Percentiles rank a stretch among this genome's conserved stretches.
phyloP scores from a whole-genome alignment of 768 basidiomycete species.

The Amanita pallidorosea region DNA sequence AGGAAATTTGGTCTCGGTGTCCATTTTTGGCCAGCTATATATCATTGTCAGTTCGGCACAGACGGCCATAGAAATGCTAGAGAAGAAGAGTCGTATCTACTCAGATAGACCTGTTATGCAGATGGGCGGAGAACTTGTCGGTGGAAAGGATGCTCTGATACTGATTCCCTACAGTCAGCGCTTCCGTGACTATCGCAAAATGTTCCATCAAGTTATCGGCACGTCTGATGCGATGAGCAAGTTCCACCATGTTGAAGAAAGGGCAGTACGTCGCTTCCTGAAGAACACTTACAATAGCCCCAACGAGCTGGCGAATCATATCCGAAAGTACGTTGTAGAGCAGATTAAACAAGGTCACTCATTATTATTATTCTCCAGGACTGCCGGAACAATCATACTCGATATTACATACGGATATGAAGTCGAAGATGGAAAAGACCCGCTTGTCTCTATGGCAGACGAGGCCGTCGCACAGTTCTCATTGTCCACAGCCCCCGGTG shows the following conservation, averaged over 20 bases:
- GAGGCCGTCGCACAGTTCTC: conserved; percentile 14
- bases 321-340: conserved; percentile 21
- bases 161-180: conserved; percentile 27
- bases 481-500: conserved; percentile 15
- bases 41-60: conserved; percentile 32
- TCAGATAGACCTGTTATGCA: conserved; percentile 41
- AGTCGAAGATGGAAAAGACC: conserved; percentile 17
- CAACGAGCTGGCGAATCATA: conserved; percentile 19
- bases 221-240: conserved; percentile 23
- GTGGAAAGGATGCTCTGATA: conserved; percentile 26
- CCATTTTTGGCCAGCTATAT: conserved; percentile 12
- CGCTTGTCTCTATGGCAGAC: conserved; percentile 18
- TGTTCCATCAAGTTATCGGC: conserved; percentile 31
- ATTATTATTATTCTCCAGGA: neutral
- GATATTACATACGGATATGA: conserved; percentile 20
- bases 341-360: neutral
- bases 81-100: conserved; percentile 40
- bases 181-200: conserved; percentile 28
- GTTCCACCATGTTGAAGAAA: conserved; percentile 27
- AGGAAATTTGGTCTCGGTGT: conserved; percentile 3
- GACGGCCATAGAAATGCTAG: conserved; percentile 36
- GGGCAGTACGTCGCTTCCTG: conserved; percentile 28
- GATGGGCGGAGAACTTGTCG: conserved; percentile 33
- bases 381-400: conserved; percentile 13
- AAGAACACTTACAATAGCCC: conserved; percentile 25